Evolutionary conservation across 768 basidiomycete genomes (phyloP), one percentile per base, ranked within the genome.

Genomic region (Termitomyces sp.): DNA sequence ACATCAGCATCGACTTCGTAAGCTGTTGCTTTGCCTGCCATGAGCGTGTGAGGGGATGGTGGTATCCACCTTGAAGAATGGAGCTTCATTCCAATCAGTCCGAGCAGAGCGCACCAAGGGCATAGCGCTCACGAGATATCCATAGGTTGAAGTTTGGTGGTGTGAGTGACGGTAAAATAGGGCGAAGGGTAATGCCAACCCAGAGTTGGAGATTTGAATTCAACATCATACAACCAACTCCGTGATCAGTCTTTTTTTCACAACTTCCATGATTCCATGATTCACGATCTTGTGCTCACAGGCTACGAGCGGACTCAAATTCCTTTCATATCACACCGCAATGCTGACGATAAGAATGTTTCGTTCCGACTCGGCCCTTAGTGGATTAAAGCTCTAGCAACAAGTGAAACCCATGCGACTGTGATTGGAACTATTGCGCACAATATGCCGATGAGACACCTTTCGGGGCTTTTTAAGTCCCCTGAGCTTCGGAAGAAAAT

Each of bases 1-100:
- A 99, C 91, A 98, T 98, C 73, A 99, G 82, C 95, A 98, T 97
- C 64, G 84, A 83, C 71, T 93, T 95, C 28, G 88, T 87, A 68
- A 95, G 83, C 59, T 83, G 80, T 50, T 89, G 85, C 59, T 85
- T 84, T 28, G 83, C 81, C 74, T 99, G 96, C 87, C 91, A 95
- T 75, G 84, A 80, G 23, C 96, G 88, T 8, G 93, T 82, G 63
- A 92, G 82, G 16, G 95, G 90, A 74, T 98, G 94, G 59, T 91
- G 87, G 77, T 96, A 97, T 43, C 96, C 95, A 60, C 95, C 95
- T 71, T 96, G 91, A 30, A 93, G 81, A 66, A 93, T 80, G 7
- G 92, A 93, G 18, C 90, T 86, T 63, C 26, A n/a, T n/a, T 54
- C 4, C 32, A 5, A 30, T 62, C 38, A 65, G 50, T 65, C 20